Conservation (phyloP, 495 filamentous ascomycete species). For the Chaetomium tenue region DNA sequence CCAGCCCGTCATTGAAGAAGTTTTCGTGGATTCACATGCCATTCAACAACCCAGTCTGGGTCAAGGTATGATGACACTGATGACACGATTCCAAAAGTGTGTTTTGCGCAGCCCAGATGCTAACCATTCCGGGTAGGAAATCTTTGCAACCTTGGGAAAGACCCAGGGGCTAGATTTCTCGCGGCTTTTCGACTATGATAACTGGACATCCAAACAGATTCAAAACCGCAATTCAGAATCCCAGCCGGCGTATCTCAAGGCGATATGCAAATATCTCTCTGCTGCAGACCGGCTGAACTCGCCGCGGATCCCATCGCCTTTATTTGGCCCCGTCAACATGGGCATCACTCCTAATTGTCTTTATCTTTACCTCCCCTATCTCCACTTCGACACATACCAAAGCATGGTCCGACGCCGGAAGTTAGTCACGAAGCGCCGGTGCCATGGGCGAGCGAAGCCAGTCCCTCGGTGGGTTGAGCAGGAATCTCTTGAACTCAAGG, state of each 20-base stretch:
- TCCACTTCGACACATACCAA: slow-evolving; percentile 67
- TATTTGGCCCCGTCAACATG: slow-evolving; percentile 29
- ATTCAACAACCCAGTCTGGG: slow-evolving; percentile 66
- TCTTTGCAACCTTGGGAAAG: slow-evolving; percentile 40
- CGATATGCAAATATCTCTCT: slow-evolving; percentile 47
- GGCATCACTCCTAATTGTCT: slow-evolving; percentile 44
- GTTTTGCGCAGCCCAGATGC: slow-evolving; percentile 26
- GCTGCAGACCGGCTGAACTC: slow-evolving; percentile 37
- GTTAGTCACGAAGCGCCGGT: slow-evolving; percentile 53
- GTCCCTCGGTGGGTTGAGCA: slow-evolving; percentile 53
- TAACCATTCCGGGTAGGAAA: slow-evolving; percentile 34
- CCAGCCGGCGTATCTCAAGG: slow-evolving; percentile 48
- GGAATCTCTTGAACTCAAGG: slow-evolving; percentile 56
- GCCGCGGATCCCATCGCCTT: slow-evolving; percentile 36
- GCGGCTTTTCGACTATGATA: slow-evolving; percentile 51
- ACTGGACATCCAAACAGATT: slow-evolving; percentile 48
- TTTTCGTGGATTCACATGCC: slow-evolving; percentile 68
- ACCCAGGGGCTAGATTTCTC: slow-evolving; percentile 39
- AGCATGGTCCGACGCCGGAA: slow-evolving; percentile 59
- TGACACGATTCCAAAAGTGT: slow-evolving; percentile 22
- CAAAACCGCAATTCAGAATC: slow-evolving; percentile 47
- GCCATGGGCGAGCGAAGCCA: slow-evolving; percentile 58
- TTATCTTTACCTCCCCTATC: slow-evolving; percentile 52
- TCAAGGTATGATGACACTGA: slow-evolving; percentile 46
- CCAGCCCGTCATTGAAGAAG: slow-evolving; percentile 42